Evolutionary conservation across 2,329 filamentous ascomycete genomes (phyloP).

Genomic region (Aspergillus caelatus): DNA sequence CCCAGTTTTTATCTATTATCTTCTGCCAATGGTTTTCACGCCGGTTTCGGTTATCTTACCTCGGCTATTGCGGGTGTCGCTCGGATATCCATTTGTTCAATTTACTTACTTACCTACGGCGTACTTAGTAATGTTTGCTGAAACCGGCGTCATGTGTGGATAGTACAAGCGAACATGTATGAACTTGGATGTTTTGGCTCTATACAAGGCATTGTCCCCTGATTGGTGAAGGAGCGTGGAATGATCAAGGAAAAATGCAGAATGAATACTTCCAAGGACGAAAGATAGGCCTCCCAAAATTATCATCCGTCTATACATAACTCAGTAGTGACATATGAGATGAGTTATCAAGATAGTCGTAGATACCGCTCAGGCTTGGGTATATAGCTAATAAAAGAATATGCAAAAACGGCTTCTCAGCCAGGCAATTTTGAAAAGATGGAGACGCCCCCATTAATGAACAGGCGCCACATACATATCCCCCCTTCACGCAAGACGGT

Average conservation of each 20-base stretch:
- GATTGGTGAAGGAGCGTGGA: background rate
- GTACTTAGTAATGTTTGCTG: background rate
- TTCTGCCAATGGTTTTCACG: background rate
- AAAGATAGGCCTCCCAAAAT: background rate
- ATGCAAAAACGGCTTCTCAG: background rate
- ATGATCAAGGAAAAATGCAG: background rate
- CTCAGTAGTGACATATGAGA: background rate
- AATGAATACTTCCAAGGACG: background rate
- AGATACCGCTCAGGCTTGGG: background rate
- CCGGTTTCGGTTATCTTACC: background rate
- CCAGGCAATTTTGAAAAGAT: background rate
- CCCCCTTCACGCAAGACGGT: conserved; percentile 34
- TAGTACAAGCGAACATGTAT: background rate
- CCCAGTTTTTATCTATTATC: conserved; percentile 1
- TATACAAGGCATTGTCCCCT: background rate
- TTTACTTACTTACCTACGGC: no score
- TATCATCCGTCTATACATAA: background rate
- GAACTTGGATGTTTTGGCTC: background rate
- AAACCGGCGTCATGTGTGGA: background rate
- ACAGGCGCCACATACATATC: background rate
- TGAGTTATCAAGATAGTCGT: background rate
- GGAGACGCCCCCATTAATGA: background rate
- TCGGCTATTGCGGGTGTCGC: background rate
- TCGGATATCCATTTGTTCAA: no score
- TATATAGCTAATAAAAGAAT: background rate